Percentiles rank a stretch among this genome's conserved stretches.
Conservation (phyloP, 192 early-diverging fungal species). For the Pecoramyces ruminantium region DNA sequence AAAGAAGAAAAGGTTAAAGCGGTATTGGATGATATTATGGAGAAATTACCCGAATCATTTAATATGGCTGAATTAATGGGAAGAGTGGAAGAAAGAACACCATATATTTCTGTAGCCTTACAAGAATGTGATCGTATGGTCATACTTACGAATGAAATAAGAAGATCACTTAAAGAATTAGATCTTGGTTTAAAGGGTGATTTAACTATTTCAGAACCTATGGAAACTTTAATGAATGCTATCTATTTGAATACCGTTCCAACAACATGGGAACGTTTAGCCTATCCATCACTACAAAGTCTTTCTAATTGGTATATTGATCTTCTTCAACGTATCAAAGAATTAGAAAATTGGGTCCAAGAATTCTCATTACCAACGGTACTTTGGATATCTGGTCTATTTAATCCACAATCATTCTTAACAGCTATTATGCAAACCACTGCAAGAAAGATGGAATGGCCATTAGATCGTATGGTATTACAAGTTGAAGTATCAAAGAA, state of each 20-base stretch:
- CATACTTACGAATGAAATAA: slow-evolving; percentile 37
- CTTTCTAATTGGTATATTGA: slow-evolving; percentile 39
- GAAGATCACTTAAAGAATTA: slow-evolving; percentile 38
- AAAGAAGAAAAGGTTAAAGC: slow-evolving; percentile 47
- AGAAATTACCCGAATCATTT: slow-evolving; percentile 31
- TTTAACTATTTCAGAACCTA: slow-evolving; percentile 43
- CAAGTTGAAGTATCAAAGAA: slow-evolving; percentile 49
- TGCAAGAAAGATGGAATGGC: slow-evolving; percentile 47
- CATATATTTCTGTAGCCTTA: slow-evolving; percentile 44
- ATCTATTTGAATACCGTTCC: slow-evolving; percentile 40
- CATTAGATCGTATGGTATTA: slow-evolving; percentile 40
- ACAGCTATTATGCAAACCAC: slow-evolving; percentile 56
- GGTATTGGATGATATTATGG: slow-evolving; percentile 39
- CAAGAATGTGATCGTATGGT: slow-evolving; percentile 48
- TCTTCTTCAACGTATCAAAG: slow-evolving; percentile 41
- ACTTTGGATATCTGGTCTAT: slow-evolving; percentile 40
- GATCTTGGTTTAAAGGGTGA: slow-evolving; percentile 47
- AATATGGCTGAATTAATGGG: slow-evolving; percentile 44
- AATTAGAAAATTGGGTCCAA: slow-evolving; percentile 42
- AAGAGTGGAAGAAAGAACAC: slow-evolving; percentile 43
- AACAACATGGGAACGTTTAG: slow-evolving; percentile 39
- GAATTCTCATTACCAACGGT: slow-evolving; percentile 44
- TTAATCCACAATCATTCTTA: slow-evolving; percentile 53
- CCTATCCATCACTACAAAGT: slow-evolving; percentile 38
- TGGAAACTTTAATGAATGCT: slow-evolving; percentile 44